phyloP scores from a whole-genome alignment of 345 rosid species.

The Rhizophora apiculata region DNA sequence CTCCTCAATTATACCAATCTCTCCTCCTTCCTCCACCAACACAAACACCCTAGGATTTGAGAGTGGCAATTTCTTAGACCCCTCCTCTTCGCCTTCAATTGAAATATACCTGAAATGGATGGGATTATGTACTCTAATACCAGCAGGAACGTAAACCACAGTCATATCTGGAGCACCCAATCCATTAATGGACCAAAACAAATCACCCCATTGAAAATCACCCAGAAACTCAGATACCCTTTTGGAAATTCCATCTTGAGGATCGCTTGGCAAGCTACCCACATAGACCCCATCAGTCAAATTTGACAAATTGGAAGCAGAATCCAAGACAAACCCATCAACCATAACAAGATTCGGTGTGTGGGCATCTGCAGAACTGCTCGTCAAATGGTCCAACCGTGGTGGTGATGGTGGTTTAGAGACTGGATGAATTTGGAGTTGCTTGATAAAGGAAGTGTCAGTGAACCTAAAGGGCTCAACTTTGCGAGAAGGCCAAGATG shows the following conservation, averaged over 20 bases:
- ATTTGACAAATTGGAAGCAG: constrained; percentile 40
- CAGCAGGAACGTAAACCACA: constrained; percentile 74
- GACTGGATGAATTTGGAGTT: constrained; percentile 59
- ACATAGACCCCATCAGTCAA: constrained; percentile 76
- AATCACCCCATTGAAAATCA: constrained; percentile 68
- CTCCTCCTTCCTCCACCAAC: constrained; percentile 74
- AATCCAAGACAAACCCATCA: constrained; percentile 67
- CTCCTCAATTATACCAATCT: constrained; percentile 77
- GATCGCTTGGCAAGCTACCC: constrained; percentile 52
- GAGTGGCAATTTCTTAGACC: constrained; percentile 54
- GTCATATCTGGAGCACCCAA: constrained; percentile 83
- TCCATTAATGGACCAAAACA: constrained; percentile 90
- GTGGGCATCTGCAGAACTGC: constrained; percentile 35
- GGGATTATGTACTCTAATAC: constrained; percentile 66
- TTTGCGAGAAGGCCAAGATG: constrained; percentile 82
- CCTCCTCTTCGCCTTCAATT: constrained; percentile 54
- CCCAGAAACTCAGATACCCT: constrained; percentile 45
- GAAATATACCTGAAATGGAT: constrained; percentile 68
- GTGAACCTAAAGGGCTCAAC: constrained; percentile 91
- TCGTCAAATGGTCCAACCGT: constrained; percentile 22
- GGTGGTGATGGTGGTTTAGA: constrained; percentile 52
- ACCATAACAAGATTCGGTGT: constrained; percentile 46
- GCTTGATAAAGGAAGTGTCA: constrained; percentile 67
- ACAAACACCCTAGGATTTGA: constrained; percentile 93
- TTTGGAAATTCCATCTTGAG: constrained; percentile 36